These are phyloP conservation scores for Flaveria floridana DNA, from an alignment of 140 eudicot genomes.

Conservation along the genomic window DNA sequence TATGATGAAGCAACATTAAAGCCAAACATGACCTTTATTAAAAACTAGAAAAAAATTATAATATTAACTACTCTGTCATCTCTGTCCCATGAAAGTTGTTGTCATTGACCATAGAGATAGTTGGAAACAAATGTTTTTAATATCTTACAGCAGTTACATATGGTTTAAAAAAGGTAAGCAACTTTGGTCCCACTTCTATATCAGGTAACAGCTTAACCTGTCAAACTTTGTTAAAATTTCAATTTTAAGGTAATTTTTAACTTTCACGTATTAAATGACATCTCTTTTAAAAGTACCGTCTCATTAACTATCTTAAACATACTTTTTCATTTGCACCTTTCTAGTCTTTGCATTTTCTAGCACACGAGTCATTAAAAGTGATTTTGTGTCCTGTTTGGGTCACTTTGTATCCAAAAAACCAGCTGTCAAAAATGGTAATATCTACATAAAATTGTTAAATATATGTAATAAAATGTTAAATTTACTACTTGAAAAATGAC, in stretches of 20 bases:
- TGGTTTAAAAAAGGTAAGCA: background rate
- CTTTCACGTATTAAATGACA: background rate
- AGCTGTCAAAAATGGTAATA: background rate
- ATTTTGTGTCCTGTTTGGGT: background rate
- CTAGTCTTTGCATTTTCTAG: background rate
- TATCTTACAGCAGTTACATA: background rate
- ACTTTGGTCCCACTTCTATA: conserved; percentile 1
- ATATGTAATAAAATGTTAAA: background rate
- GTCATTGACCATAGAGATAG: conserved; percentile 2
- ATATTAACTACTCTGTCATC: background rate
- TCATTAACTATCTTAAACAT: too few relatives aligned
- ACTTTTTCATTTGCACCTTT: background rate
- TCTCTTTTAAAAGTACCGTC: background rate
- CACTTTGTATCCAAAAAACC: background rate
- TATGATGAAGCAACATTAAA: background rate
- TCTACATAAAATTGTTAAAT: background rate
- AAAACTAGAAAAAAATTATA: background rate
- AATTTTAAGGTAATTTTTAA: background rate
- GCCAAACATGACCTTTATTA: background rate
- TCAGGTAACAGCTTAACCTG: background rate
- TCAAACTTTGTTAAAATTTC: background rate
- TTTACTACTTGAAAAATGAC: background rate
- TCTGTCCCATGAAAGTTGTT: background rate
- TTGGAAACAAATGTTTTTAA: background rate
- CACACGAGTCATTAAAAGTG: background rate